These are phyloP conservation scores for Botryosphaeria dothidea DNA, from an alignment of 2,329 filamentous ascomycete species.

Conservation along the genomic window DNA sequence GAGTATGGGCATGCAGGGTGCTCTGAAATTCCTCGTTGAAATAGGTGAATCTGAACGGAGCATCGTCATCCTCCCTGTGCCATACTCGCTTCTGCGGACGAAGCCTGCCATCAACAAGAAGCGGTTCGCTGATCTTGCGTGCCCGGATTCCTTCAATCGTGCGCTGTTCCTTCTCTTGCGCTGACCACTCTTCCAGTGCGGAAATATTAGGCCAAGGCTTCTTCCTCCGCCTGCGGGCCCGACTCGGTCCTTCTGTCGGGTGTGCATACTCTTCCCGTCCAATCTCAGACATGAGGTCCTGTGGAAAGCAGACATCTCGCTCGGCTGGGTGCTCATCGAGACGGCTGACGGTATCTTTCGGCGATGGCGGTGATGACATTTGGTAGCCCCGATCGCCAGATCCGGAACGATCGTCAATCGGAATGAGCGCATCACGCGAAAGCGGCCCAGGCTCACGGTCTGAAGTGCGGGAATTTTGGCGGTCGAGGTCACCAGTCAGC, in stretches of 20 bases:
- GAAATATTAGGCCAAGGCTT: slow-evolving; percentile 83
- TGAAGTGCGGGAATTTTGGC: slow-evolving; percentile 27
- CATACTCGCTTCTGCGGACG: slow-evolving; percentile 76
- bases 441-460: slow-evolving; percentile 23
- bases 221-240: slow-evolving; percentile 44
- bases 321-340: slow-evolving; percentile 59
- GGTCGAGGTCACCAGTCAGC: slow-evolving; percentile 64
- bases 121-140: slow-evolving; percentile 91
- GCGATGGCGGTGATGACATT: slow-evolving; percentile 26
- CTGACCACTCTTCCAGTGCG: slow-evolving; percentile 85
- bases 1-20: slow-evolving; percentile 93
- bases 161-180: slow-evolving; percentile 83
- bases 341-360: slow-evolving; percentile 20
- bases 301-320: slow-evolving; percentile 91
- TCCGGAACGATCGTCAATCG: slow-evolving; percentile 49
- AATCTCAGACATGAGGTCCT: slow-evolving; percentile 74
- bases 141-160: slow-evolving; percentile 75
- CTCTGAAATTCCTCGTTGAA: slow-evolving; percentile 97
- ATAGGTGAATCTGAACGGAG: slow-evolving; percentile 94
- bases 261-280: slow-evolving; percentile 71
- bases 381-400: slow-evolving; percentile 53
- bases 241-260: slow-evolving; percentile 47
- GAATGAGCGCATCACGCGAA: slow-evolving; percentile 50
- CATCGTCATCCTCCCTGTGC: slow-evolving; percentile 86
- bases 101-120: slow-evolving; percentile 86